A percentile compares a stretch with the other conserved stretches of the same genome.
Evolutionary conservation across 768 basidiomycete species (phyloP).

Genomic region (Auricularia sp.): DNA sequence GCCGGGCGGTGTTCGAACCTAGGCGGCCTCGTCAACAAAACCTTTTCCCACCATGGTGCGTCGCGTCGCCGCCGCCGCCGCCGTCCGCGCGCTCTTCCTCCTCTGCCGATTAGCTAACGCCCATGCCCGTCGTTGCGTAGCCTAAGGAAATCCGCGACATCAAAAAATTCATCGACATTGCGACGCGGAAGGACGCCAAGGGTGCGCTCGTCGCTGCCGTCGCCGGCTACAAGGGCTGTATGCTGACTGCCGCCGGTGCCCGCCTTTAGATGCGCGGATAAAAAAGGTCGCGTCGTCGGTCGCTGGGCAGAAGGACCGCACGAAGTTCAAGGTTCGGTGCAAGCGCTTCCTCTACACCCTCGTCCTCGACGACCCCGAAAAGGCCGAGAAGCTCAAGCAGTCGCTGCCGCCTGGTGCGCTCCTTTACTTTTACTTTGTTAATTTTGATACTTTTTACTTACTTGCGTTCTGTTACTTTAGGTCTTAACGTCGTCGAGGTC

Average conservation of each 20-base stretch:
- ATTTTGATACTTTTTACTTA: background rate
- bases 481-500: conserved; percentile 63
- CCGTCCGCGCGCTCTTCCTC: background rate
- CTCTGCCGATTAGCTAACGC: no score
- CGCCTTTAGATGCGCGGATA: conserved; percentile 79
- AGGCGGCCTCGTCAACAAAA: background rate
- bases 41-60: background rate
- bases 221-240: background rate
- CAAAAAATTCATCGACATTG: conserved; percentile 97
- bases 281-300: conserved; percentile 75
- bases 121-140: conserved; percentile 30
- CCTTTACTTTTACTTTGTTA: background rate
- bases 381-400: conserved; percentile 96
- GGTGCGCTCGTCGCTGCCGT: conserved; percentile 41
- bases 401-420: conserved; percentile 85
- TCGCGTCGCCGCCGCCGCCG: background rate
- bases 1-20: background rate
- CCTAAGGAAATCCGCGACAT: conserved; percentile 98
- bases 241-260: no score
- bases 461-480: conserved; percentile 26
- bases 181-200: conserved; percentile 92
- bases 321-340: conserved; percentile 99
- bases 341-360: conserved; percentile 97
- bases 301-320: conserved; percentile 58
- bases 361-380: conserved; percentile 88